phyloP scores from a whole-genome alignment of 169 alveolate genomes.

The Cryptosporidium canis region DNA sequence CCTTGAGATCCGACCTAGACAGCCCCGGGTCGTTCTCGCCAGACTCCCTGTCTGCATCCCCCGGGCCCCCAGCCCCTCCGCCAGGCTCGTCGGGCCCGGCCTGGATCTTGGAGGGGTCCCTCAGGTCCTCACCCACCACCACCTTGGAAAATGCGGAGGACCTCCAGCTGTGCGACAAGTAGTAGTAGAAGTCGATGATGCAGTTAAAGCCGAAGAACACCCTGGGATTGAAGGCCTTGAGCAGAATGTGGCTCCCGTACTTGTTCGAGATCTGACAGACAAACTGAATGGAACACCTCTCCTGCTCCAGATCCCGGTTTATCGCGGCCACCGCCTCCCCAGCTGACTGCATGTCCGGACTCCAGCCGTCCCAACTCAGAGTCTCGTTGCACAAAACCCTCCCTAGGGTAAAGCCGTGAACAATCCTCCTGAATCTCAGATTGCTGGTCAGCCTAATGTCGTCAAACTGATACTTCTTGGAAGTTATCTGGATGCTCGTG shows the following conservation, averaged over 20 bases:
- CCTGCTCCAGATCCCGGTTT: background rate
- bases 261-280: conserved; percentile 27
- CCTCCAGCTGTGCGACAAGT: conserved; percentile 66
- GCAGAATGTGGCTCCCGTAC: conserved; percentile 10
- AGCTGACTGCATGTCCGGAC: no score
- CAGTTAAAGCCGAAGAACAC: conserved; percentile 56
- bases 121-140: background rate
- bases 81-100: background rate
- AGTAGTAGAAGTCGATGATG: conserved; percentile 57
- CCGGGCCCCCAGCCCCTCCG: background rate
- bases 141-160: conserved; percentile 49
- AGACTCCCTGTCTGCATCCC: background rate
- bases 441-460: conserved; percentile 54
- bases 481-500: conserved; percentile 12
- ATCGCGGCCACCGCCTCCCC: background rate
- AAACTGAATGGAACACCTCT: conserved; percentile 42
- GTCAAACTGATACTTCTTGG: conserved; percentile 57
- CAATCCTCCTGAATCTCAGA: conserved; percentile 44
- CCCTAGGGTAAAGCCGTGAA: conserved; percentile 31
- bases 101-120: background rate
- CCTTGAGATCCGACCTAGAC: background rate
- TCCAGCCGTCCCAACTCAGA: background rate
- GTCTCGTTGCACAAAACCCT: background rate
- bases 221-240: conserved; percentile 45
- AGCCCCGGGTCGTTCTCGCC: background rate